Evolutionary conservation across 306 rosid genomes (phyloP).

Genomic region (Prunus dulcis): DNA sequence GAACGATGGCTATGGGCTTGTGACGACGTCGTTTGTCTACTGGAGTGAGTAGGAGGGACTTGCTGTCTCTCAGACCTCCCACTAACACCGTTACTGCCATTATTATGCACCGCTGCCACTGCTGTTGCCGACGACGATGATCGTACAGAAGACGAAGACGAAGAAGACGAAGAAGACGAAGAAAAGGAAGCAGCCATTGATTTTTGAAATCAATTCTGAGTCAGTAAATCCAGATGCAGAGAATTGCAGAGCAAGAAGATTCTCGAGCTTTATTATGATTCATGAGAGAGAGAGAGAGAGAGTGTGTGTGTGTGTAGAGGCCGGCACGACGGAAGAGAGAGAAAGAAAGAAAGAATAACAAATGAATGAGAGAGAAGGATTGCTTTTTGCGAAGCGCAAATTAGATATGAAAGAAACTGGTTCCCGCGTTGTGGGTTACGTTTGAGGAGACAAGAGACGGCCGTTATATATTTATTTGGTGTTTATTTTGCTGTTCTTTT

Average conservation of each 20-base stretch:
- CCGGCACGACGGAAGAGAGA: conserved; percentile 41
- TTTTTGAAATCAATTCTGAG: not conserved
- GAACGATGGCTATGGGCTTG: conserved; percentile 20
- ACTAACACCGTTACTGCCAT: not conserved
- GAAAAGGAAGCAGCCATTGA: conserved; percentile 22
- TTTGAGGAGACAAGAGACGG: conserved; percentile 19
- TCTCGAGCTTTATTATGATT: not conserved
- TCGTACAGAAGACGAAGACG: not conserved
- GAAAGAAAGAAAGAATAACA: not conserved
- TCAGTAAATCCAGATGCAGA: not conserved
- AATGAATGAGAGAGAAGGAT: not conserved
- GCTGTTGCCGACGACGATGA: conserved; percentile 14
- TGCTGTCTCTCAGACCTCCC: conserved; percentile 25
- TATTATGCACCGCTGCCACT: conserved; percentile 5
- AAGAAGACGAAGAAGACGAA: not conserved
- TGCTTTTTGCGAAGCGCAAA: not conserved
- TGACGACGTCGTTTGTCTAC: not conserved
- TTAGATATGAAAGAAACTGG: not conserved
- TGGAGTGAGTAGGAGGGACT: conserved; percentile 28
- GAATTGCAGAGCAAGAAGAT: not conserved
- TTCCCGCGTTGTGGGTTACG: conserved; percentile 49
- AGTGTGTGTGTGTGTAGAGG: conserved; percentile 10
- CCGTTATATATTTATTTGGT: not conserved
- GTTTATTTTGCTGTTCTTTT: not conserved
- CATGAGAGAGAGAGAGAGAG: conserved; percentile 8